Evolutionary conservation across 1,139 yeast genomes (phyloP).

Genomic region (Blastobotrys buckinghamii): DNA sequence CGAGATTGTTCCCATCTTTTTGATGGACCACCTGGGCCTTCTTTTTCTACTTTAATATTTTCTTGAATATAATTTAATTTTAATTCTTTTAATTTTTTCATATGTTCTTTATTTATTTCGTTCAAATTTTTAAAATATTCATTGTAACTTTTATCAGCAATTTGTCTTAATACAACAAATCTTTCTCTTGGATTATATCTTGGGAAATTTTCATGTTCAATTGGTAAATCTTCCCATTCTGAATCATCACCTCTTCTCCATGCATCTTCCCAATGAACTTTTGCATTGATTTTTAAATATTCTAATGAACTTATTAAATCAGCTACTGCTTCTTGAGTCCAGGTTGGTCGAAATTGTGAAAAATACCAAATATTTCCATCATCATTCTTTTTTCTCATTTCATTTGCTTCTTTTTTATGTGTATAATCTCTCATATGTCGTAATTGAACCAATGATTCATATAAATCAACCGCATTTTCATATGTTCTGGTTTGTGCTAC

Average conservation of each 20-base stretch:
- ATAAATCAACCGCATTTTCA: constrained; percentile 66
- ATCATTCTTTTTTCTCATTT: constrained; percentile 63
- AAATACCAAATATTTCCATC: constrained; percentile 73
- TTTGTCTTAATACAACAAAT: constrained; percentile 52
- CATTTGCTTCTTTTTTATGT: constrained; percentile 54
- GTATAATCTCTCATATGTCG: constrained; percentile 65
- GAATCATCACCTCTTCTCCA: constrained; percentile 80
- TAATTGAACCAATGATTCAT: constrained; percentile 66
- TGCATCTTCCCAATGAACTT: constrained; percentile 70
- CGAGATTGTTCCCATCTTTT: constrained; percentile 9
- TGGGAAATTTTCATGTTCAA: constrained; percentile 56
- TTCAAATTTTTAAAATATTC: constrained; percentile 7
- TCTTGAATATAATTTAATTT: constrained; percentile 6
- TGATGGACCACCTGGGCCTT: constrained; percentile 16
- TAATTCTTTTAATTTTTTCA: constrained; percentile 9
- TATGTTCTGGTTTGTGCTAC: constrained; percentile 66
- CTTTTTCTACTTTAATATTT: background rate
- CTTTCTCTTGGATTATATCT: constrained; percentile 60
- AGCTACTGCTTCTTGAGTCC: constrained; percentile 87
- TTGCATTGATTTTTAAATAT: constrained; percentile 27
- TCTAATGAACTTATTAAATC: constrained; percentile 71
- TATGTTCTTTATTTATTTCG: constrained; percentile 5
- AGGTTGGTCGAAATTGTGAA: constrained; percentile 81
- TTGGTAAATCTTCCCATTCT: constrained; percentile 46
- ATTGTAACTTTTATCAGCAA: constrained; percentile 35